Evolutionary conservation across 2,329 filamentous ascomycete species (phyloP).

Genomic region (Beauveria medogensis): DNA sequence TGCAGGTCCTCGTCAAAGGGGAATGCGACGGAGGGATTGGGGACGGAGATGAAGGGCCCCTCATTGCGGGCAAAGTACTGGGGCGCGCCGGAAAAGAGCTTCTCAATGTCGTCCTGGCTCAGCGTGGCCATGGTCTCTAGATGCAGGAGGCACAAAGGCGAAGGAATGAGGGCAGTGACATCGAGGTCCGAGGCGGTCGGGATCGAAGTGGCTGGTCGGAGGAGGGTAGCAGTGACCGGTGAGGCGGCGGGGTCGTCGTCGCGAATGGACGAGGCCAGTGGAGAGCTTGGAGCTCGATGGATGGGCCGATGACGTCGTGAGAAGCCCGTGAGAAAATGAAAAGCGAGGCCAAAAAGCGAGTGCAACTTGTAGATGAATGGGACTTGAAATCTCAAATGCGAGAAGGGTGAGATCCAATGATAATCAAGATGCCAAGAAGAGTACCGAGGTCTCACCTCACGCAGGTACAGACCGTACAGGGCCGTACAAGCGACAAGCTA

Average conservation of each 20-base stretch:
- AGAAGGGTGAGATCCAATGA: background rate
- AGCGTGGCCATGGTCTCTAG: slow-evolving; percentile 43
- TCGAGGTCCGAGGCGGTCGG: background rate
- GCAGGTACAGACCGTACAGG: too few species aligned
- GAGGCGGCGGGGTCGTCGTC: background rate
- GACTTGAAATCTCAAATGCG: background rate
- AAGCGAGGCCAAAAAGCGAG: background rate
- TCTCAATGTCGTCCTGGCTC: slow-evolving; percentile 52
- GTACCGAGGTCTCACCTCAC: background rate
- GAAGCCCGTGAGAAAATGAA: background rate
- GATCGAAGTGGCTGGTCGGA: background rate
- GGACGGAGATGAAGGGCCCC: slow-evolving; percentile 50
- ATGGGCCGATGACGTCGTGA: background rate
- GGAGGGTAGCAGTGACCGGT: background rate
- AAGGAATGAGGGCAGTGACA: background rate
- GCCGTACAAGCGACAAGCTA: background rate
- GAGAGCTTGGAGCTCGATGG: background rate
- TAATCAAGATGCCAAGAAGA: background rate
- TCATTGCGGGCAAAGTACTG: slow-evolving; percentile 59
- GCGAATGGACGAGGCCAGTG: background rate
- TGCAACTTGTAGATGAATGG: background rate
- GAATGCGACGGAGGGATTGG: slow-evolving; percentile 56
- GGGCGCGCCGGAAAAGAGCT: slow-evolving; percentile 68
- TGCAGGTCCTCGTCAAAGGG: slow-evolving; percentile 57
- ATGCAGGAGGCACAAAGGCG: background rate